Conservation (phyloP, 768 basidiomycete genomes). For the Mycena galericulata region DNA sequence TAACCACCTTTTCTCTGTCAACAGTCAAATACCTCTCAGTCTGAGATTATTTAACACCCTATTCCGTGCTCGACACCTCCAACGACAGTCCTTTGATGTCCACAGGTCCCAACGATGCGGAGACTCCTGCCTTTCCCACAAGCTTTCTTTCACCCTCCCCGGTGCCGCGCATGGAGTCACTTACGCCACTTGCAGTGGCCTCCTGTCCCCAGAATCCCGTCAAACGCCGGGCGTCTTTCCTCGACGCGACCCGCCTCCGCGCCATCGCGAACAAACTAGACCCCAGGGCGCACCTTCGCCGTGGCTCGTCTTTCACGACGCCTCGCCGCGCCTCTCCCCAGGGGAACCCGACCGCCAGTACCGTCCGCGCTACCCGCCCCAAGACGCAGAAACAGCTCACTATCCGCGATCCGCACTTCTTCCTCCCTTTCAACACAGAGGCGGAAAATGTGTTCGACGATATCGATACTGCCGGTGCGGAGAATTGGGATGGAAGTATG, state of each 20-base stretch:
- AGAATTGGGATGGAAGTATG: too few relatives aligned
- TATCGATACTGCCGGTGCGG: background rate
- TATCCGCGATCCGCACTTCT: background rate
- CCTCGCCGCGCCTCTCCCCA: background rate
- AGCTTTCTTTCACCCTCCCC: background rate
- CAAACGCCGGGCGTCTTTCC: background rate
- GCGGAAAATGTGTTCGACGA: background rate
- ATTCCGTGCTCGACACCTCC: background rate
- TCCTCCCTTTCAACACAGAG: background rate
- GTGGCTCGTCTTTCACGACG: background rate
- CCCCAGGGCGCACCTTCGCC: background rate
- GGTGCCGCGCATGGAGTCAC: background rate
- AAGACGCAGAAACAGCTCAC: background rate
- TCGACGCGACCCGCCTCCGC: background rate
- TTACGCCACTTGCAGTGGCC: background rate
- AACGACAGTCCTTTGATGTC: slow-evolving; percentile 3
- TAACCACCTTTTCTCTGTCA: too few relatives aligned
- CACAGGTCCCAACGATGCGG: background rate
- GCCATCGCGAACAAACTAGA: background rate
- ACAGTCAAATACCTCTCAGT: too few relatives aligned
- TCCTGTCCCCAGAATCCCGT: background rate
- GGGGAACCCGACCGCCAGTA: background rate
- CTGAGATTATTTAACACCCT: background rate
- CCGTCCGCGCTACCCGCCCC: background rate
- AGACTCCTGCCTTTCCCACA: background rate